Evolutionary conservation across 306 rosid genomes (phyloP), one percentile per base, ranked within the genome.

Genomic region (Comarum palustre): DNA sequence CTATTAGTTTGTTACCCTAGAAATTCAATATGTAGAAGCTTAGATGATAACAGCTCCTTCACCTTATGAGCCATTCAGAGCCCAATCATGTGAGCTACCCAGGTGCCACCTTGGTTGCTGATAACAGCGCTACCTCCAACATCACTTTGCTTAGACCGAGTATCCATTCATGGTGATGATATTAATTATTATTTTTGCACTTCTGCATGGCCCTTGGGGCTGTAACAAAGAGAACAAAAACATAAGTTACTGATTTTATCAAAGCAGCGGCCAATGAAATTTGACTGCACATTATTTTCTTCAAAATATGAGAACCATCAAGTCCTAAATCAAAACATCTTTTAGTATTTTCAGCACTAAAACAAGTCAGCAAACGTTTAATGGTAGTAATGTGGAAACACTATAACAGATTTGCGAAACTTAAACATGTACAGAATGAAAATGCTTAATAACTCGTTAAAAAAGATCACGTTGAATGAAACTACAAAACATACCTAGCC

Each of bases 161-260:
- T 38, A 45, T 77, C 74, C 85, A 82, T 82, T 63, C 29, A 48
- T 55, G 48, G 73, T 77, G 55, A 25, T 31, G 46, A 47, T 48
- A 10, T 78, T 90, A 86, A 74, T 84, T 84, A 66, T 84, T 85
- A 65, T 80, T 88, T 80, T 83, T 90, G 86, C 86, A 76, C 82
- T 92, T 92, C 80, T 85, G 96, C 96, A 90, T 90, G 69, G 90
- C 89, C 76, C 96, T 88, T 52, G 98, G 98, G 65, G 98, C 96
- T 92, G 91, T 75, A 84, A 67, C 60, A 82, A 76, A 27, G 4
- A 41, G 46, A 77, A 46, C 29, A 29, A 42, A 66, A 68, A 50
- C 36, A 73, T 45, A 11, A 66, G 50, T 71, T 71, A 12, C 9
- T 27, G 36, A 60, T 12, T 25, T 13, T 17, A 12, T 1, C 15